Percentiles rank a stretch among this genome's conserved stretches.
phyloP scores from a whole-genome alignment of 495 filamentous ascomycete species.

The Tuber magnatum region DNA sequence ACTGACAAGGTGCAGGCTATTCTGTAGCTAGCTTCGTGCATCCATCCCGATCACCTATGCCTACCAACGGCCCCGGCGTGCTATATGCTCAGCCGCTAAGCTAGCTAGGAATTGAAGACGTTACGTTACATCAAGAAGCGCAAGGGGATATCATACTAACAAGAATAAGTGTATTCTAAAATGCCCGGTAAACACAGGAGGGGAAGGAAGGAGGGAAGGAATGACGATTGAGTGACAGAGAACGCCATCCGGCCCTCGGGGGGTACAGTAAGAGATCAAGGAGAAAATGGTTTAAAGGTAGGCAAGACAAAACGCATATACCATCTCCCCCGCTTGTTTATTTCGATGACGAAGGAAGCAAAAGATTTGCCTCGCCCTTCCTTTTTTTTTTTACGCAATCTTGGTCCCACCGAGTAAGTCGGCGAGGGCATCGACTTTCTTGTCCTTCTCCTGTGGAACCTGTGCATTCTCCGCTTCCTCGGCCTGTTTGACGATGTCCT shows the following conservation, averaged over 20 bases:
- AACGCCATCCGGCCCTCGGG: background rate
- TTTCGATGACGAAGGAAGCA: background rate
- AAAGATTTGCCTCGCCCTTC: background rate
- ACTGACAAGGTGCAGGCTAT: background rate
- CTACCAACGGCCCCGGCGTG: background rate
- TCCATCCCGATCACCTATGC: background rate
- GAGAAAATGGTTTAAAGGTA: background rate
- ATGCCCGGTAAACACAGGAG: background rate
- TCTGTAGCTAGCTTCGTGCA: background rate
- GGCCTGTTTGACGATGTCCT: constrained; percentile 51
- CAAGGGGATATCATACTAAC: background rate
- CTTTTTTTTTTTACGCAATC: constrained; percentile 23
- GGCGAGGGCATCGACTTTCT: constrained; percentile 73
- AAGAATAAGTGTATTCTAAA: background rate
- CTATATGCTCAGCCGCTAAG: background rate
- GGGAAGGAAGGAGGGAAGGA: background rate
- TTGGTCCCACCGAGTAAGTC: constrained; percentile 63
- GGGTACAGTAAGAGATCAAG: background rate
- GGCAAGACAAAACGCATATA: background rate
- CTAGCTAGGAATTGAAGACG: background rate
- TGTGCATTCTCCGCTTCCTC: constrained; percentile 28
- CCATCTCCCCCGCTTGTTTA: background rate
- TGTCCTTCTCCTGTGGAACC: constrained; percentile 55
- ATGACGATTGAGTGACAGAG: background rate
- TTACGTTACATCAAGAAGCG: background rate